Conservation (phyloP, 305 asterid species). For the Solanum chacoense region DNA sequence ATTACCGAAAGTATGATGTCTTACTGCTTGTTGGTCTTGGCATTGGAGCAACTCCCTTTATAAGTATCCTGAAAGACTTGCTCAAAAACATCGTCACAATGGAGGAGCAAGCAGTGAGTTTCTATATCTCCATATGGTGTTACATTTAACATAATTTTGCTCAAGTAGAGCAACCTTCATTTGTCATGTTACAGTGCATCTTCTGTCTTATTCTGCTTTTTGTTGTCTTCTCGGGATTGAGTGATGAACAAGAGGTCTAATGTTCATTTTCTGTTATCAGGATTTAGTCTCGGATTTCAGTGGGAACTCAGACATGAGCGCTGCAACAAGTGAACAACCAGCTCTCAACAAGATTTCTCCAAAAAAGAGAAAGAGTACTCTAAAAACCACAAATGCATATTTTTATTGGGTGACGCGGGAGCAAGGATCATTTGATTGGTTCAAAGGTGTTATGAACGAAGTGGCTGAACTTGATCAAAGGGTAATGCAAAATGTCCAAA, state of each 20-base stretch:
- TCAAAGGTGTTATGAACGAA: constrained; percentile 56
- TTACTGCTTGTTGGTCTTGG: constrained; percentile 52
- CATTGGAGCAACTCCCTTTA: constrained; percentile 59
- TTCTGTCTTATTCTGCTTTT: not conserved
- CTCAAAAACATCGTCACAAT: constrained; percentile 36
- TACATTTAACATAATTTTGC: not conserved
- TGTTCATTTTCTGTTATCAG: constrained; percentile 26
- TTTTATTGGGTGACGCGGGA: constrained; percentile 68
- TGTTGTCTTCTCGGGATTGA: not conserved
- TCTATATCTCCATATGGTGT: not conserved
- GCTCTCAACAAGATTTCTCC: constrained; percentile 42
- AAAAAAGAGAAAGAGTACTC: constrained; percentile 24
- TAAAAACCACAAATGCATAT: constrained; percentile 47
- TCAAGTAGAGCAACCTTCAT: not conserved
- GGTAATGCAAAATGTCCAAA: constrained; percentile 12
- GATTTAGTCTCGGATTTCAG: constrained; percentile 59
- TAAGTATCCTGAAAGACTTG: constrained; percentile 50
- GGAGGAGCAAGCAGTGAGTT: constrained; percentile 38
- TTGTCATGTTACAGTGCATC: not conserved
- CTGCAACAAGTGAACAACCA: constrained; percentile 30
- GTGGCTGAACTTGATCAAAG: constrained; percentile 49
- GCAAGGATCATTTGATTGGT: constrained; percentile 61
- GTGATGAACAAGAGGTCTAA: not conserved
- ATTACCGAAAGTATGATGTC: constrained; percentile 38
- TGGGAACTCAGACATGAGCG: constrained; percentile 52